Evolutionary conservation across 257 asterid species (phyloP).

Genomic region (Petrea volubilis): DNA sequence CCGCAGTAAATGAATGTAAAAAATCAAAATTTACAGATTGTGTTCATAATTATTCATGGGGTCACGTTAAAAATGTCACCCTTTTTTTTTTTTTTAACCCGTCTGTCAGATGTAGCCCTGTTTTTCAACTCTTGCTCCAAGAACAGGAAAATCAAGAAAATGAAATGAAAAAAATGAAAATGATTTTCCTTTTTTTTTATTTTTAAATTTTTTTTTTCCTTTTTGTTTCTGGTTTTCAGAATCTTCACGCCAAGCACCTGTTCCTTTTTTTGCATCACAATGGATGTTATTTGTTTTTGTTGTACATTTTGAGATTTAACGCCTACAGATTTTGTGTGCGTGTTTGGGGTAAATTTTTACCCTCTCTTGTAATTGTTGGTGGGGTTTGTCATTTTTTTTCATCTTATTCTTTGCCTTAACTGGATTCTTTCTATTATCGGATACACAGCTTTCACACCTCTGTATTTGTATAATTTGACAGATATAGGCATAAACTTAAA

Average conservation of each 20-base stretch:
- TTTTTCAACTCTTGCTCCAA: constrained; percentile 28
- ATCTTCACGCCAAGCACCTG: constrained; percentile 67
- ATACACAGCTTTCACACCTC: background rate
- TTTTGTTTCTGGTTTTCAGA: constrained; percentile 32
- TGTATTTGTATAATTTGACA: background rate
- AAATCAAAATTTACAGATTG: background rate
- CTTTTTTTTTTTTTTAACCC: background rate
- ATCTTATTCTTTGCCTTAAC: background rate
- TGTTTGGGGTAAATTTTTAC: constrained; percentile 6
- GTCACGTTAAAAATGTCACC: constrained; percentile 24
- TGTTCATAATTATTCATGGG: constrained; percentile 8
- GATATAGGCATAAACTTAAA: background rate
- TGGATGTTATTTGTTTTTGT: background rate
- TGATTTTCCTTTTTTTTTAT: background rate
- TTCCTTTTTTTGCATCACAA: constrained; percentile 23
- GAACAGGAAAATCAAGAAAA: background rate
- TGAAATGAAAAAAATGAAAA: background rate
- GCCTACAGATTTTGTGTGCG: constrained; percentile 6
- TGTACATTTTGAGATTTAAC: background rate
- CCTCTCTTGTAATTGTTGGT: background rate
- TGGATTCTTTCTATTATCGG: constrained; percentile 1
- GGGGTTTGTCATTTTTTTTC: constrained; percentile 13
- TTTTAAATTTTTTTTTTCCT: background rate
- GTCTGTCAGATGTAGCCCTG: constrained; percentile 18
- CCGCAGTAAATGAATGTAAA: constrained; percentile 16